Base-by-base conservation (phyloP, 2,329 filamentous ascomycete genomes). In the Chalaropsis ovoidea region DNA sequence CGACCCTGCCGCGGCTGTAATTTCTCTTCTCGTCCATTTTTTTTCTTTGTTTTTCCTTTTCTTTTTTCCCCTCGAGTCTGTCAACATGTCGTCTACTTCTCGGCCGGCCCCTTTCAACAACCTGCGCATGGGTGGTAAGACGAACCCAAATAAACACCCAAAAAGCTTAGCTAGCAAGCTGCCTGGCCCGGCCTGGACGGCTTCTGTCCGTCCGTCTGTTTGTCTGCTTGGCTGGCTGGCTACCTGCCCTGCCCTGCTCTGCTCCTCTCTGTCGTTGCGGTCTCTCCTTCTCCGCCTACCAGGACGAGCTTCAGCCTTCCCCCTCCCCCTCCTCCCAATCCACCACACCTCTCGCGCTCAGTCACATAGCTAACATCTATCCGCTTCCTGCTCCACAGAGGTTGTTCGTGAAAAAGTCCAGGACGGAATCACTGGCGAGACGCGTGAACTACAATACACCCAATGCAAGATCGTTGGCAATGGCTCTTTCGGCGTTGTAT, bases 381-480 rank as follows among this genome's bases (percentile, higher is more conserved):
- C 74, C 70, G 72, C 69, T 65, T 45, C 68, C 31, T 39, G 49
- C 10, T 41, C 64, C 71, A 61, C 74, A 97, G 94, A 99, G 82
- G 89, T 97, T 70, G 90, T 99, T 75, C 91, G 91, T 76, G 94
- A 99, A 79, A 97, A 96, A 80, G 94, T 99, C 71, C 94, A 99
- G 77, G 94, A 99, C 82, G 94, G 94, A 75, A 81, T 96, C 70
- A 99, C 94, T 15, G 94, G 94, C 72, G 94, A 99, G 77, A 95
- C 91, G 72, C 88, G 90, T 76, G 94, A 99, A 73, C 86, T 99
- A 78, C 90, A 95, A 76, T 99, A 99, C 77, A 97, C 94, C 66
- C 94, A 97, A 76, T 97, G 93, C 82, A 99, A 99, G 80, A 97
- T 99, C 73, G 94, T 99, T 61, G 94, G 94, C 76, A 99, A 99